phyloP scores from a whole-genome alignment of 176 grass and related monocot species.

The Aegilops speltoides region DNA sequence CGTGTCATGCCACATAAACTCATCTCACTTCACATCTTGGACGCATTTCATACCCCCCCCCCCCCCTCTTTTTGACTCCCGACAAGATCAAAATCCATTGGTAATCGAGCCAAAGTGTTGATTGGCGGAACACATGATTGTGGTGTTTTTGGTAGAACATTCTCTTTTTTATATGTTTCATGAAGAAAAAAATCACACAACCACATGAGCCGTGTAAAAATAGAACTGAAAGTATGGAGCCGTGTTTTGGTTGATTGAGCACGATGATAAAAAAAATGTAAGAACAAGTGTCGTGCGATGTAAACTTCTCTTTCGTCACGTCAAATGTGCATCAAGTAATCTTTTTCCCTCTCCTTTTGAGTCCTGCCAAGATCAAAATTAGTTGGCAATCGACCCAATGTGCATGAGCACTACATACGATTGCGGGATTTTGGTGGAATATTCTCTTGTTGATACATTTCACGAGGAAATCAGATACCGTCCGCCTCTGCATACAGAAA shows the following conservation, averaged over 20 bases:
- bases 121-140: neutral
- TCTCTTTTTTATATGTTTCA: neutral
- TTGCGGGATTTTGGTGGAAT: neutral
- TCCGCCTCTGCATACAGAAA: neutral
- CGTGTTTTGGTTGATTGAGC: neutral
- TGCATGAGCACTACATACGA: neutral
- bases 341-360: neutral
- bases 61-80: neutral
- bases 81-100: neutral
- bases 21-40: neutral
- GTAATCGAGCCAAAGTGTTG: neutral
- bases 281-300: neutral
- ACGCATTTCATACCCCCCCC: too few relatives aligned
- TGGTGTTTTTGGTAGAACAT: neutral
- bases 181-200: neutral
- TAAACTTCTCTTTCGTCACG: neutral
- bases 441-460: neutral
- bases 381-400: neutral
- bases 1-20: neutral
- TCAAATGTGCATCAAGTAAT: neutral
- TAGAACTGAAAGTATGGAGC: neutral
- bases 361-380: neutral
- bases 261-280: neutral
- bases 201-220: neutral
- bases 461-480: constrained; percentile 17